Conservation (phyloP, 257 asterid species). For the Nicotiana knightiana region DNA sequence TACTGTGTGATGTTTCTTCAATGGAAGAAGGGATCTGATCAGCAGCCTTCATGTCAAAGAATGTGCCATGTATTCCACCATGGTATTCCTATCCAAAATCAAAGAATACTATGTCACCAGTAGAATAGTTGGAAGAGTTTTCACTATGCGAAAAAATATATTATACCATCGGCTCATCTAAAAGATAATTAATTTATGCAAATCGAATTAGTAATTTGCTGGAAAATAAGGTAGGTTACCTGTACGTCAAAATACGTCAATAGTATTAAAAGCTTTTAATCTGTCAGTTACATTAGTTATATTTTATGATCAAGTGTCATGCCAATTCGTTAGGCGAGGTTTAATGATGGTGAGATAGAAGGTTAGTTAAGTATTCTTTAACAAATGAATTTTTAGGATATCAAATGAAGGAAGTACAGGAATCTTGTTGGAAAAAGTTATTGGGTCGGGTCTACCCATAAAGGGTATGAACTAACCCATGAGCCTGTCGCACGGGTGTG, state of each 20-base stretch:
- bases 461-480: no score
- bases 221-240: no score
- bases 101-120: not conserved
- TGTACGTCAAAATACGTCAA: not conserved
- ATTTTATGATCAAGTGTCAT: not conserved
- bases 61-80: not conserved
- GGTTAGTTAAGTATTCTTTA: not conserved
- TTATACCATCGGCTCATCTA: not conserved
- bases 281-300: not conserved
- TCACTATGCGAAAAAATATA: not conserved
- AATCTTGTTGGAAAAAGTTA: no score
- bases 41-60: not conserved
- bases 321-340: not conserved
- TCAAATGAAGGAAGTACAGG: not conserved
- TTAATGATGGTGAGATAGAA: not conserved
- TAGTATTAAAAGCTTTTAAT: no score
- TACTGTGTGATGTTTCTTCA: not conserved
- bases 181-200: no score
- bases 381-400: not conserved
- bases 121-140: not conserved
- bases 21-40: not conserved
- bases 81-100: not conserved
- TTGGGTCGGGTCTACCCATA: no score
- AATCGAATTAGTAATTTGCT: not conserved
- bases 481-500: no score